These are phyloP conservation scores for Saturnispora quitensis DNA, from an alignment of 805 yeast species.

Conservation along the genomic window DNA sequence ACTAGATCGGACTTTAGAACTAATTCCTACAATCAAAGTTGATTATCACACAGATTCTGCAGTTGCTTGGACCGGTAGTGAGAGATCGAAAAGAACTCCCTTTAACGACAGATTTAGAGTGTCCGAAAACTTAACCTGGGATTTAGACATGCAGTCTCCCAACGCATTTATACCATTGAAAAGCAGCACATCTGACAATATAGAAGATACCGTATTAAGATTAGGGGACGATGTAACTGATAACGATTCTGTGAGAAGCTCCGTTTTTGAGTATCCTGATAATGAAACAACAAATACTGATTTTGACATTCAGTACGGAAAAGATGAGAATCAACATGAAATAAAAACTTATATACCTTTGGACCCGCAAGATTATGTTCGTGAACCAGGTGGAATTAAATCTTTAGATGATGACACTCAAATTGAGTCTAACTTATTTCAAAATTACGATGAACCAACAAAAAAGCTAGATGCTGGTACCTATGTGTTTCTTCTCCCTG, in stretches of 20 bases:
- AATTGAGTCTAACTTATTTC: slow-evolving; percentile 15
- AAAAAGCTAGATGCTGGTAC: slow-evolving; percentile 48
- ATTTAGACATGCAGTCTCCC: slow-evolving; percentile 32
- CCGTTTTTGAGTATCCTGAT: neutral
- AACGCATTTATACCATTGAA: slow-evolving; percentile 30
- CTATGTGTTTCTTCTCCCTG: slow-evolving; percentile 59
- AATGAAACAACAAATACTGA: slow-evolving; percentile 9
- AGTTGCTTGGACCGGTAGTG: slow-evolving; percentile 37
- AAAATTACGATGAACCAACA: slow-evolving; percentile 5
- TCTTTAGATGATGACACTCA: slow-evolving; percentile 4
- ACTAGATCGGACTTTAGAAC: slow-evolving; percentile 31
- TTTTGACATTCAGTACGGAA: slow-evolving; percentile 14
- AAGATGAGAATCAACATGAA: slow-evolving; percentile 22
- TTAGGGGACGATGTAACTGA: slow-evolving; percentile 14
- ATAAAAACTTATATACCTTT: slow-evolving; percentile 18
- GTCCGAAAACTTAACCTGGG: slow-evolving; percentile 34
- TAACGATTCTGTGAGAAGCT: neutral
- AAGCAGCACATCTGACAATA: slow-evolving; percentile 7
- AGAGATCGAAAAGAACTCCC: slow-evolving; percentile 33
- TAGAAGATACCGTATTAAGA: slow-evolving; percentile 13
- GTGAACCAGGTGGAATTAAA: slow-evolving; percentile 13
- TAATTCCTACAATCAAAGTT: slow-evolving; percentile 31
- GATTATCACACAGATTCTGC: slow-evolving; percentile 36
- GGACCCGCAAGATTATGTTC: slow-evolving; percentile 18
- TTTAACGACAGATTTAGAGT: slow-evolving; percentile 37